A percentile compares a stretch with the other conserved stretches of the same genome.
These are phyloP conservation scores for Teunomyces stri DNA, from an alignment of 805 yeast genomes.

Conservation along the genomic window DNA sequence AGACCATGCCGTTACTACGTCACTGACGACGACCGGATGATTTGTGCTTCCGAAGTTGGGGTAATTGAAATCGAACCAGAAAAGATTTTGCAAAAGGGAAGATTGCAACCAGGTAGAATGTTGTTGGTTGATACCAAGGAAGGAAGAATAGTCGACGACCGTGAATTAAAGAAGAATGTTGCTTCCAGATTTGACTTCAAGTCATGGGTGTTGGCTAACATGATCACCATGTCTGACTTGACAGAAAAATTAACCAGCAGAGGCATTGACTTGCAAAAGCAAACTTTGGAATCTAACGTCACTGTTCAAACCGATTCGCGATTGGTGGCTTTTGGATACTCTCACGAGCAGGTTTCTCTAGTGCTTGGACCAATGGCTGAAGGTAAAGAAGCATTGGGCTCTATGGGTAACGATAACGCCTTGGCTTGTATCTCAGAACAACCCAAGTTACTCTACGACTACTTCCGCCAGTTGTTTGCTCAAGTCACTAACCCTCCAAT, in stretches of 20 bases:
- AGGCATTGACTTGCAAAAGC: constrained; percentile 21
- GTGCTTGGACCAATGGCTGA: constrained; percentile 93
- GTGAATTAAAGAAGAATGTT: constrained; percentile 77
- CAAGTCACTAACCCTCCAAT: constrained; percentile 99
- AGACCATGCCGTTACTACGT: constrained; percentile 98
- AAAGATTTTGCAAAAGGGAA: constrained; percentile 82
- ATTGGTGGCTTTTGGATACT: constrained; percentile 83
- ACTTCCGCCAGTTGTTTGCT: constrained; percentile 94
- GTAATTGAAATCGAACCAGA: constrained; percentile 87
- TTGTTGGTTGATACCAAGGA: constrained; percentile 88
- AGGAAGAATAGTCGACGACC: constrained; percentile 91
- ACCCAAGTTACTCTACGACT: constrained; percentile 87
- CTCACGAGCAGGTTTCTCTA: constrained; percentile 86
- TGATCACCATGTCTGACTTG: constrained; percentile 81
- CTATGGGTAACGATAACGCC: constrained; percentile 98
- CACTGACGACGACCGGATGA: constrained; percentile 90
- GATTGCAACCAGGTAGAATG: constrained; percentile 96
- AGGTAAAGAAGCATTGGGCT: constrained; percentile 93
- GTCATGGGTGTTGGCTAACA: constrained; percentile 86
- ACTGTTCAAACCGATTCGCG: constrained; percentile 80
- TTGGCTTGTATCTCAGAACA: constrained; percentile 92
- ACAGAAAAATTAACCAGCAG: constrained; percentile 51
- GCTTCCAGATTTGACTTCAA: constrained; percentile 86
- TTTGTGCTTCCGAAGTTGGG: constrained; percentile 98
- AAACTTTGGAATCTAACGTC: constrained; percentile 16